A percentile compares a stretch with the other conserved stretches of the same genome.
Evolutionary conservation across 352 stramenopile genomes (phyloP).

Genomic region (Pythium biforme): DNA sequence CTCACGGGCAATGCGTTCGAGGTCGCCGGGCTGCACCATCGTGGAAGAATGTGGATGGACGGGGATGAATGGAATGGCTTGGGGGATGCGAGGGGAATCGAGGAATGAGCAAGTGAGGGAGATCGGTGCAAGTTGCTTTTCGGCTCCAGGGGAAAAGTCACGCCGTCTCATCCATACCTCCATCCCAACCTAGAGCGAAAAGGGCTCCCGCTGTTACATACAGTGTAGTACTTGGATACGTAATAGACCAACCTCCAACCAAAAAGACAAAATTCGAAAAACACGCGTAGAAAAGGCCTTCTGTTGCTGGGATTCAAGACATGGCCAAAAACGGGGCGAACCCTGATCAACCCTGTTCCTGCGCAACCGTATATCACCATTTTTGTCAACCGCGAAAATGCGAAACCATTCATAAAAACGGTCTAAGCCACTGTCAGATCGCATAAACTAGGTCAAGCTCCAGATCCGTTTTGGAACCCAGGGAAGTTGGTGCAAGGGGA

Average conservation of each 20-base stretch:
- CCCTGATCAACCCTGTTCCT: background rate
- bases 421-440: background rate
- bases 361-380: background rate
- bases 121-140: background rate
- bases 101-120: conserved; percentile 6
- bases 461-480: background rate
- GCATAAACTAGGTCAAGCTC: background rate
- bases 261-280: conserved; percentile 1
- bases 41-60: background rate
- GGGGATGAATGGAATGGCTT: background rate
- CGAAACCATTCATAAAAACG: background rate
- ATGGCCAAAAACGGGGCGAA: background rate
- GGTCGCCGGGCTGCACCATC: conserved; percentile 17
- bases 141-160: background rate
- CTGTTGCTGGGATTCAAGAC: background rate
- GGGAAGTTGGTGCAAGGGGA: background rate
- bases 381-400: background rate
- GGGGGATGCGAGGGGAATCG: conserved; percentile 4
- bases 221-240: background rate
- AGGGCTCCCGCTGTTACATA: background rate
- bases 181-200: background rate
- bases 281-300: background rate
- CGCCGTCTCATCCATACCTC: background rate
- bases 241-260: background rate
- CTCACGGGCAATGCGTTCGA: conserved; percentile 26